phyloP scores from a whole-genome alignment of 345 rosid species.

The Ailanthus altissimus region DNA sequence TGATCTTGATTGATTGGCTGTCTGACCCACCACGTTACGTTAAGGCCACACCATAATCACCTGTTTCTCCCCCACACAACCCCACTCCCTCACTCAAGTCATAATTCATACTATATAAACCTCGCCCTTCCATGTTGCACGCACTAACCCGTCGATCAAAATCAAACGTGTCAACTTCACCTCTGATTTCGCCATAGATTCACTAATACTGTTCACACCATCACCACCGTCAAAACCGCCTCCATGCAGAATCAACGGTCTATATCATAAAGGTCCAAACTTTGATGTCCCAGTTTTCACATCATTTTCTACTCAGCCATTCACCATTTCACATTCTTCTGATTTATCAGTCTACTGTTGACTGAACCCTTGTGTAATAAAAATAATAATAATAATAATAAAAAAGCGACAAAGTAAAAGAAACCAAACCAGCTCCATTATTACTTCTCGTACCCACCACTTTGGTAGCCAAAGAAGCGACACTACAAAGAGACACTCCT shows the following conservation, averaged over 20 bases:
- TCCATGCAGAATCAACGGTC: slow-evolving; percentile 33
- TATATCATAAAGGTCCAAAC: slow-evolving; percentile 31
- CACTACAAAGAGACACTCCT: not conserved
- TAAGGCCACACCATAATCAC: slow-evolving; percentile 10
- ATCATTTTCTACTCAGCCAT: not conserved
- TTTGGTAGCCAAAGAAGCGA: not conserved
- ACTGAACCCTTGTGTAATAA: no score
- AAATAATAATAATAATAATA: no score
- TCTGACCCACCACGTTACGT: slow-evolving; percentile 16
- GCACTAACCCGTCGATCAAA: slow-evolving; percentile 26
- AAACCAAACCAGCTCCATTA: slow-evolving; percentile 14
- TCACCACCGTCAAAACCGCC: slow-evolving; percentile 14
- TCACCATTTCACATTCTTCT: slow-evolving; percentile 14
- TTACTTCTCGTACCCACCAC: slow-evolving; percentile 18
- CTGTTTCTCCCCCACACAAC: not conserved
- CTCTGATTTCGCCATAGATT: slow-evolving; percentile 7
- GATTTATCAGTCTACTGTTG: not conserved
- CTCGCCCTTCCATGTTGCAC: not conserved
- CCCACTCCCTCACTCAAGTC: not conserved
- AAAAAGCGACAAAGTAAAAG: not conserved
- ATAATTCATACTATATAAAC: not conserved
- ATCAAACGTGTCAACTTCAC: slow-evolving; percentile 33
- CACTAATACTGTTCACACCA: not conserved
- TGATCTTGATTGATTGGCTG: slow-evolving; percentile 10
- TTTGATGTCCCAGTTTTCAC: slow-evolving; percentile 23